Evolutionary conservation across 768 basidiomycete species (phyloP), one percentile per base, ranked within the genome.

Genomic region (Trametes meyenii): DNA sequence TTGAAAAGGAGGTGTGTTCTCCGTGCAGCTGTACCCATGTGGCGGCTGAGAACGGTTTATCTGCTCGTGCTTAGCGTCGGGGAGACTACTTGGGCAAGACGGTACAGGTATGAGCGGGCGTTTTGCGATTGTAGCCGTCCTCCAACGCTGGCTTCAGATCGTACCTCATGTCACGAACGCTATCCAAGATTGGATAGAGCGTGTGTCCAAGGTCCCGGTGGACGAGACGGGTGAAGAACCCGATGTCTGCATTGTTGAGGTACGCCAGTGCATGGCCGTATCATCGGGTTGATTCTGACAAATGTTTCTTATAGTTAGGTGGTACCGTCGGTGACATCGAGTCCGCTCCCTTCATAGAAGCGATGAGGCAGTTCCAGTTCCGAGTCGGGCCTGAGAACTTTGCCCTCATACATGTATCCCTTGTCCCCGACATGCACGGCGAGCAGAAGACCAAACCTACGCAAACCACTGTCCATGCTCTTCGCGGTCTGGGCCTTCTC

Each of bases 301-400:
- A 19, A 26, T 36, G n/a, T 6, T 16, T 26, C 33, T 29, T 51
- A 16, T 63, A 96, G 94, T 90, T 99, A 63, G 96, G 96, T 58
- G 96, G 96, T 21, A 99, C 96, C 0, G 96, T 99, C 16, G 96
- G 96, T 46, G 96, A 99, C 70, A 99, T 99, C 72, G 96, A 99
- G 70, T 97, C 94, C 6, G 96, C 96, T 3, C 96, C 96, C 2
- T 99, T 99, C 74, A 82, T 99, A 48, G 96, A 99, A 74, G 96
- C 96, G 0, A 95, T 99, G 90, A 88, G 96, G n/a, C 96, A 99
- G 74, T 99, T 99, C 82, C 96, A 99, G 72, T 98, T 98, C 81
- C 89, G 96, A 58, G 96, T 98, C 21, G 96, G 96, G 17, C 85
- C 90, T 72, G 92, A 94, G 60, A 98, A 98, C 76, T 98, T 98